These are phyloP conservation scores for Tephrocybe sp. DNA, from an alignment of 768 basidiomycete species.

Conservation along the genomic window DNA sequence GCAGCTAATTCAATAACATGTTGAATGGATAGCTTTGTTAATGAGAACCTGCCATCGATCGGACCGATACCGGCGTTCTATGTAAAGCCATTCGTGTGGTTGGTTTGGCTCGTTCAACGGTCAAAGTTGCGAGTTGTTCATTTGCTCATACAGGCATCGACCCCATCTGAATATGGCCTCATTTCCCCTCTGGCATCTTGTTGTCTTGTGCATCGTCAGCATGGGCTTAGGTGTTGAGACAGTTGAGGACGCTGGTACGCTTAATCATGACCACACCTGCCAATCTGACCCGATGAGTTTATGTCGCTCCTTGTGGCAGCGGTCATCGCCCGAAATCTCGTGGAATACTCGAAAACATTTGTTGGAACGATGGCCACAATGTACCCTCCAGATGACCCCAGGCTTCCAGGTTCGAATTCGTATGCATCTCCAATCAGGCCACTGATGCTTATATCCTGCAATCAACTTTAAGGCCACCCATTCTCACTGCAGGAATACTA, in stretches of 20 bases:
- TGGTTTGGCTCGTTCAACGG: too few species aligned
- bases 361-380: slow-evolving; percentile 52
- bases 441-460: not conserved
- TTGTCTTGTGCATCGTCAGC: not conserved
- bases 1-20: too few species aligned
- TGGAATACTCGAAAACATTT: slow-evolving; percentile 35
- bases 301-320: slow-evolving; percentile 26
- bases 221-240: slow-evolving; percentile 35
- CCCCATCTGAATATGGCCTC: not conserved
- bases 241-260: slow-evolving; percentile 47
- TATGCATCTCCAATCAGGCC: not conserved
- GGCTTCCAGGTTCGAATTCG: slow-evolving; percentile 37
- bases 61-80: too few species aligned
- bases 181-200: not conserved
- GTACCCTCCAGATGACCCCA: slow-evolving; percentile 40
- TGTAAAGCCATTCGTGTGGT: too few species aligned
- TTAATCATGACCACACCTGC: not conserved
- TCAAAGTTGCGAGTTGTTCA: too few species aligned
- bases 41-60: too few species aligned
- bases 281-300: too few species aligned
- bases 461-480: slow-evolving; percentile 34
- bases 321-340: slow-evolving; percentile 39
- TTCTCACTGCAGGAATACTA: slow-evolving; percentile 58
- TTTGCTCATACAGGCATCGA: too few species aligned
- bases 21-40: too few species aligned